Conservation (phyloP, 1,284 basidiomycete genomes). For the Marasmius oreades region DNA sequence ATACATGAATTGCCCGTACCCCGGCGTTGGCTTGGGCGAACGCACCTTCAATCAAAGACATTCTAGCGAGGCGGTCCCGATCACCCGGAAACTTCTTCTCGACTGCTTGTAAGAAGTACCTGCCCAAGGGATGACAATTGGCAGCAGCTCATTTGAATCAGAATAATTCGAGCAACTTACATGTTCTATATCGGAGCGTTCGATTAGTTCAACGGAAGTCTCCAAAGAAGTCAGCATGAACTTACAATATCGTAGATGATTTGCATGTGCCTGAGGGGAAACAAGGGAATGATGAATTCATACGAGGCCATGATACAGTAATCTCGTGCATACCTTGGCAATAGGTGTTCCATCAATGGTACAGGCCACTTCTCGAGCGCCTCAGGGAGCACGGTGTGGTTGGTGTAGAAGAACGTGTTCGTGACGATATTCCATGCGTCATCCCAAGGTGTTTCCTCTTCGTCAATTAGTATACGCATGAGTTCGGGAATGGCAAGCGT, state of each 20-base stretch:
- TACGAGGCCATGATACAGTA: neutral
- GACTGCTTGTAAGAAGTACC: slow-evolving; percentile 73
- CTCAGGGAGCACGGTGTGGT: slow-evolving; percentile 83
- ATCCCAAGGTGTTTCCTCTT: slow-evolving; percentile 84
- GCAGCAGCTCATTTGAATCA: neutral
- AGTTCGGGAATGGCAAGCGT: slow-evolving; percentile 92
- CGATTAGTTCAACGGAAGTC: slow-evolving; percentile 24
- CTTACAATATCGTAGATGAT: slow-evolving; percentile 87
- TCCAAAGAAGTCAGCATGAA: slow-evolving; percentile 14
- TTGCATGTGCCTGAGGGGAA: slow-evolving; percentile 62
- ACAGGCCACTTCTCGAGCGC: slow-evolving; percentile 88
- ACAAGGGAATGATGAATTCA: neutral
- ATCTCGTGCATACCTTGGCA: slow-evolving; percentile 53
- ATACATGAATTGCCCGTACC: too few species aligned
- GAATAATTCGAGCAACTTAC: slow-evolving; percentile 27
- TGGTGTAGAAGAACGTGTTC: slow-evolving; percentile 91
- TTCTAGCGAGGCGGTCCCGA: slow-evolving; percentile 71
- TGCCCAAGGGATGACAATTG: slow-evolving; percentile 22
- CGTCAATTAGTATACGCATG: slow-evolving; percentile 86
- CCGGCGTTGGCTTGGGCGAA: neutral
- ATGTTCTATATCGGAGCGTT: slow-evolving; percentile 38
- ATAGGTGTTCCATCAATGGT: slow-evolving; percentile 73
- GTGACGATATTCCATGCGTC: slow-evolving; percentile 84
- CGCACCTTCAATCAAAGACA: slow-evolving; percentile 86
- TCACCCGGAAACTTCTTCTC: slow-evolving; percentile 88